Evolutionary conservation across 106 monocot species (phyloP).

Genomic region (Apostasia shenzhenica): DNA sequence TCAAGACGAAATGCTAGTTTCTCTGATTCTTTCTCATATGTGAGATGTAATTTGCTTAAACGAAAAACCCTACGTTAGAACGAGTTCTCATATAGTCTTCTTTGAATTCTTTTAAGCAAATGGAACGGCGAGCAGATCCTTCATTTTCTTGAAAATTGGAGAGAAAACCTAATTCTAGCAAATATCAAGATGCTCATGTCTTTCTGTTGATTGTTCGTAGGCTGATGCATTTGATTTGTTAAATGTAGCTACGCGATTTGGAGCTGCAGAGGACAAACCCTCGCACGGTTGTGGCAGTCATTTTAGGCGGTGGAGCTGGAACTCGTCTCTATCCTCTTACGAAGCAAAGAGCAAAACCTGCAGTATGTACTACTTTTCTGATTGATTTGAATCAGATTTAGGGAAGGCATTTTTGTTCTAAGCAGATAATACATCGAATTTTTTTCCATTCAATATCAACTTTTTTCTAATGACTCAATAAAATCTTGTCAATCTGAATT

Average conservation of each 20-base stretch:
- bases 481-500: no score
- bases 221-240: not conserved
- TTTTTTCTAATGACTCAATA: no score
- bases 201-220: not conserved
- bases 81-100: not conserved
- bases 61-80: no score
- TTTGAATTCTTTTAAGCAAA: not conserved
- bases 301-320: constrained; percentile 86
- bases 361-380: constrained; percentile 36
- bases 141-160: not conserved
- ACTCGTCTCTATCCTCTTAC: constrained; percentile 90
- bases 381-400: not conserved
- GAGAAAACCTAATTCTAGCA: not conserved
- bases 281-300: constrained; percentile 61
- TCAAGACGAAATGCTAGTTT: no score
- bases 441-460: no score
- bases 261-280: constrained; percentile 57
- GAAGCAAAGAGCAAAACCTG: constrained; percentile 78
- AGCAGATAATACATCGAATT: no score
- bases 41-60: no score
- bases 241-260: constrained; percentile 47
- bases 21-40: not conserved
- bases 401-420: no score
- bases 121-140: not conserved
- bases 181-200: not conserved